Conservation (phyloP, 2,329 filamentous ascomycete species). For the Cordyceps farinosa region DNA sequence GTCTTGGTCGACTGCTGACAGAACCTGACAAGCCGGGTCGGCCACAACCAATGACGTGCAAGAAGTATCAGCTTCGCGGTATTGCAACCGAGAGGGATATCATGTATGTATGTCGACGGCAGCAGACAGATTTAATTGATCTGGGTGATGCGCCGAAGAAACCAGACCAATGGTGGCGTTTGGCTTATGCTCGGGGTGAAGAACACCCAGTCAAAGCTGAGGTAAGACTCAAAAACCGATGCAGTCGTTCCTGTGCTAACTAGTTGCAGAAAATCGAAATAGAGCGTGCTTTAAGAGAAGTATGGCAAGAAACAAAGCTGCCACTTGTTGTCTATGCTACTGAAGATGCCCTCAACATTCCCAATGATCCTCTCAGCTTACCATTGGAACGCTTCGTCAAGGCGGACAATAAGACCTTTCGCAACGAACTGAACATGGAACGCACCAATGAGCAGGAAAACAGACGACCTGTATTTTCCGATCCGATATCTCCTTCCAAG, state of each 20-base stretch:
- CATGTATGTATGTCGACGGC: conserved; percentile 48
- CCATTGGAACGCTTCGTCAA: conserved; percentile 44
- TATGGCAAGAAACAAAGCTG: conserved; percentile 46
- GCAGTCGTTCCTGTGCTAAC: conserved; percentile 21
- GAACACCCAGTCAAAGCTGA: conserved; percentile 45
- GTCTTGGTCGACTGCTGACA: conserved; percentile 39
- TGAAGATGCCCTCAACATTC: conserved; percentile 41
- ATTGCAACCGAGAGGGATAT: conserved; percentile 45
- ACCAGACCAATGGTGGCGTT: conserved; percentile 55
- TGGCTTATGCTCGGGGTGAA: conserved; percentile 39
- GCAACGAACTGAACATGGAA: conserved; percentile 45
- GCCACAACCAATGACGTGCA: conserved; percentile 37
- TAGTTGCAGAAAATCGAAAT: conserved; percentile 43
- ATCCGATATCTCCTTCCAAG: conserved; percentile 44
- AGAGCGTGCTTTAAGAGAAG: conserved; percentile 42
- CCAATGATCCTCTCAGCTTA: conserved; percentile 36
- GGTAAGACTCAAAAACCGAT: conserved; percentile 33
- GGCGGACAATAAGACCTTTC: conserved; percentile 51
- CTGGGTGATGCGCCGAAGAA: conserved; percentile 32
- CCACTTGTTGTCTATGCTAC: conserved; percentile 53
- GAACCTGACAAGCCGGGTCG: conserved; percentile 36
- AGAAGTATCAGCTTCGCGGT: conserved; percentile 50
- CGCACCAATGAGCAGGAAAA: conserved; percentile 25
- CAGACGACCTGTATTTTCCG: conserved; percentile 27
- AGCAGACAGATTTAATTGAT: conserved; percentile 41